Percentiles rank a stretch among this genome's conserved stretches.
Conservation (phyloP, 768 basidiomycete genomes). For the Pleurotus tuber-regium region DNA sequence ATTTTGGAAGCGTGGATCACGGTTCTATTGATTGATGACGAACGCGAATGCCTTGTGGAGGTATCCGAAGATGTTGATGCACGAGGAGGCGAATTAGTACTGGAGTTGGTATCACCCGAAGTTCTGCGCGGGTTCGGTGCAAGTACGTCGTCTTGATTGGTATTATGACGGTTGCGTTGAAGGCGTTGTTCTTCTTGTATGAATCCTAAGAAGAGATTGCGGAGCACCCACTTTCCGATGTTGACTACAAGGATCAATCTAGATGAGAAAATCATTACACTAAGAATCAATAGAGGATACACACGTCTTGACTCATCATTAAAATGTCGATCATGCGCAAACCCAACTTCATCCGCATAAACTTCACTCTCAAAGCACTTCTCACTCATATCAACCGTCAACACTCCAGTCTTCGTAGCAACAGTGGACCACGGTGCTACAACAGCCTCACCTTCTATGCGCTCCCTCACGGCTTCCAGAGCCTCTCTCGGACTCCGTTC, state of each 20-base stretch:
- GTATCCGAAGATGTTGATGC: slow-evolving; percentile 6
- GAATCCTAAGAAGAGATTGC: slow-evolving; percentile 82
- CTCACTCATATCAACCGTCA: slow-evolving; percentile 86
- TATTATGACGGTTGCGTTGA: slow-evolving; percentile 29
- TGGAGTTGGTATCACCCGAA: neutral
- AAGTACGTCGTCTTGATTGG: slow-evolving; percentile 14
- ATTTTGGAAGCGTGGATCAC: slow-evolving; percentile 65
- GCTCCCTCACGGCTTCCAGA: slow-evolving; percentile 81
- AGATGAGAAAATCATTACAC: slow-evolving; percentile 8
- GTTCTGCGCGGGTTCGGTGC: slow-evolving; percentile 20
- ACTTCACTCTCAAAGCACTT: slow-evolving; percentile 93
- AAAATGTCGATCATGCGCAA: slow-evolving; percentile 53
- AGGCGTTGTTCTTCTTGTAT: slow-evolving; percentile 64
- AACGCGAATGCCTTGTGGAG: slow-evolving; percentile 13
- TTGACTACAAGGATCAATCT: slow-evolving; percentile 58
- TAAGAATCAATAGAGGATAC: slow-evolving; percentile 27
- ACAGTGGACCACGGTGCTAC: slow-evolving; percentile 82
- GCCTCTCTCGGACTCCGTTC: slow-evolving; percentile 77
- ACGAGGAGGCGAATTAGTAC: slow-evolving; percentile 2
- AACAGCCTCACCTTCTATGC: slow-evolving; percentile 94
- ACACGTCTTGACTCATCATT: slow-evolving; percentile 80
- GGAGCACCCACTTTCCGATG: slow-evolving; percentile 86
- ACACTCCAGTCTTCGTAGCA: slow-evolving; percentile 86
- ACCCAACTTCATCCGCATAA: slow-evolving; percentile 89
- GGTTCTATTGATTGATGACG: slow-evolving; percentile 25